phyloP scores from a whole-genome alignment of 2,329 filamentous ascomycete species.

The Penicillium expansum region DNA sequence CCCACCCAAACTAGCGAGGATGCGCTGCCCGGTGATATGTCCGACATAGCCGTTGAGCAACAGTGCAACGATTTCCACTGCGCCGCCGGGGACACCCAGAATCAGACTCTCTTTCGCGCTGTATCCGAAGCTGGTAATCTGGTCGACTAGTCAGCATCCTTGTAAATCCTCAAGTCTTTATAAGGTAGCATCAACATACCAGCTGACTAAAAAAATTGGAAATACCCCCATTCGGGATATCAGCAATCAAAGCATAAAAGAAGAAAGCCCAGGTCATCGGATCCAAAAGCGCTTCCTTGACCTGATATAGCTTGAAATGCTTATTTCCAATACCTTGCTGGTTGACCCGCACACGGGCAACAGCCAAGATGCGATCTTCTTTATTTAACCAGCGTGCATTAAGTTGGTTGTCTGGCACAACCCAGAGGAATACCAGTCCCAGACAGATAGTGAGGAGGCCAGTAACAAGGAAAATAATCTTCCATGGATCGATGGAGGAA shows the following conservation, averaged over 20 bases:
- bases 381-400: slow-evolving; percentile 63
- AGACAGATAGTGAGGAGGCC: slow-evolving; percentile 52
- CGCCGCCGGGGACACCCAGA: slow-evolving; percentile 64
- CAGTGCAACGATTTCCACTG: slow-evolving; percentile 60
- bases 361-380: slow-evolving; percentile 63
- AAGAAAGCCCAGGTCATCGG: slow-evolving; percentile 61
- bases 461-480: slow-evolving; percentile 58
- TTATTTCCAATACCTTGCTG: slow-evolving; percentile 72
- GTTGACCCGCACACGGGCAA: slow-evolving; percentile 71
- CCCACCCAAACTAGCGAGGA: slow-evolving; percentile 55
- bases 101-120: slow-evolving; percentile 58
- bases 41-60: slow-evolving; percentile 57
- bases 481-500: slow-evolving; percentile 62
- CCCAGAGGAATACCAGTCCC: slow-evolving; percentile 50
- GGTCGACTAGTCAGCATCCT: not conserved
- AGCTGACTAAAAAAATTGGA: slow-evolving; percentile 62
- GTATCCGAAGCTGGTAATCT: slow-evolving; percentile 64
- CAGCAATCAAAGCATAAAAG: slow-evolving; percentile 55
- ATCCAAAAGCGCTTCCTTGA: slow-evolving; percentile 58
- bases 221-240: slow-evolving; percentile 60
- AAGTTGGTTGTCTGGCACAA: slow-evolving; percentile 59
- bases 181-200: slow-evolving; percentile 23
- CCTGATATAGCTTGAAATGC: slow-evolving; percentile 66
- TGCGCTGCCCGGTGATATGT: slow-evolving; percentile 55
- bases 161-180: too few relatives aligned